A percentile compares a stretch with the other conserved stretches of the same genome.
These are phyloP conservation scores for Rhizophora mangle DNA, from an alignment of 345 rosid species.

Conservation along the genomic window DNA sequence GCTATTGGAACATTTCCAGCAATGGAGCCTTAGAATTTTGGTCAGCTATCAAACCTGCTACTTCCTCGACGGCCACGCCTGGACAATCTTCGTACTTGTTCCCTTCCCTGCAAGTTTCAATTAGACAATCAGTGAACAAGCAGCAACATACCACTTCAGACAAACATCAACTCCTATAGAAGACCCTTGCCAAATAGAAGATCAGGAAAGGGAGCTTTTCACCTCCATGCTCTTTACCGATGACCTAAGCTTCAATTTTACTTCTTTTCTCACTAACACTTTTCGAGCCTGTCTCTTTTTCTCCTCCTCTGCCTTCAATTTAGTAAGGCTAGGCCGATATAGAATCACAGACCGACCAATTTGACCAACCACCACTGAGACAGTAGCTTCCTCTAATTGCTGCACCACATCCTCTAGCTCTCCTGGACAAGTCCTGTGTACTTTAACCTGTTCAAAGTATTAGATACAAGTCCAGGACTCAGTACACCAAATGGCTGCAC, in stretches of 20 bases:
- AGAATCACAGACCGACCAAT: conserved; percentile 81
- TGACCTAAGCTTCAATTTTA: conserved; percentile 21
- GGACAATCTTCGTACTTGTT: conserved; percentile 29
- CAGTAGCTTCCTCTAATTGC: conserved; percentile 59
- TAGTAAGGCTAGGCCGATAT: conserved; percentile 75
- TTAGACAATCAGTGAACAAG: not conserved
- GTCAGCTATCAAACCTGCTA: conserved; percentile 14
- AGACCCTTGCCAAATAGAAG: not conserved
- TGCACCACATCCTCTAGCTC: conserved; percentile 66
- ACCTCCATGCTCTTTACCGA: conserved; percentile 32
- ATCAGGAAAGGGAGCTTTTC: not conserved
- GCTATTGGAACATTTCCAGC: not conserved
- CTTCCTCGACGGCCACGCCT: conserved; percentile 47
- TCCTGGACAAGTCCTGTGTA: conserved; percentile 75
- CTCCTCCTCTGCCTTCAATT: conserved; percentile 82
- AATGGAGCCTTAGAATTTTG: not conserved
- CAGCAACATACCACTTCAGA: not conserved
- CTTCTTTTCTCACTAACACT: conserved; percentile 34
- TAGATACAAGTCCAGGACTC: conserved; percentile 5
- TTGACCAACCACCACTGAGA: conserved; percentile 62
- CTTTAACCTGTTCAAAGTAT: conserved; percentile 52
- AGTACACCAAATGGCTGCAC: conserved; percentile 5
- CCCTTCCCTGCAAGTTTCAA: conserved; percentile 40
- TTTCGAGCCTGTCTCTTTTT: conserved; percentile 54
- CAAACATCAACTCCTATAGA: not conserved